Evolutionary conservation across 129 eudicot genomes (phyloP).

Genomic region (Mikania micrantha): DNA sequence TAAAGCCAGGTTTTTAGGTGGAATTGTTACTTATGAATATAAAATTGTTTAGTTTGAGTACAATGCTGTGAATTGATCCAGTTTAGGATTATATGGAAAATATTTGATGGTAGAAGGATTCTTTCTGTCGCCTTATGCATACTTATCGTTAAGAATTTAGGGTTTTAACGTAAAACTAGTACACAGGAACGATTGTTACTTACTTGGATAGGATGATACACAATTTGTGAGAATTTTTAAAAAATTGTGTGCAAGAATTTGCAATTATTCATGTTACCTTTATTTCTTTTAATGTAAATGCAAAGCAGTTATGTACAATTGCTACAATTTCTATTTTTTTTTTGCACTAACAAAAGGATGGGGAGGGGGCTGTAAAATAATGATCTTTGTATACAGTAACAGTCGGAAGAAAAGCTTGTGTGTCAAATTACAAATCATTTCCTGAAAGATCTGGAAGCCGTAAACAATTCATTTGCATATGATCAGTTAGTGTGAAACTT

Average conservation of each 20-base stretch:
- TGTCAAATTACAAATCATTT: neutral
- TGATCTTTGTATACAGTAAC: no score
- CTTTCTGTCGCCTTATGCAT: neutral
- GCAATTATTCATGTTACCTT: neutral
- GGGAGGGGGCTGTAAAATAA: no score
- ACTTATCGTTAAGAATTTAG: neutral
- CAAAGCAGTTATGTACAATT: neutral
- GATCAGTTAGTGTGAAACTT: neutral
- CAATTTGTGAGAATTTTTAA: neutral
- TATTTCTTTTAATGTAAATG: neutral
- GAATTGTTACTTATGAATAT: neutral
- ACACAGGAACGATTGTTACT: neutral
- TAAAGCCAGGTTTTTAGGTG: constrained; percentile 10
- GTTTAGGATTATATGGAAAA: neutral
- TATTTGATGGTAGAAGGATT: neutral
- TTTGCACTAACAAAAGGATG: no score
- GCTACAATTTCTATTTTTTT: neutral
- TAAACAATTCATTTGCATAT: neutral
- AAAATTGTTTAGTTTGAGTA: neutral
- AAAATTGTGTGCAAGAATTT: neutral
- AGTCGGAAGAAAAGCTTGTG: no score
- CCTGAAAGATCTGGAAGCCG: neutral
- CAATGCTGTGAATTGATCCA: neutral
- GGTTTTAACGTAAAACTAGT: no score
- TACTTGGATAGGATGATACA: neutral